Evolutionary conservation across 1,139 yeast genomes (phyloP).

Genomic region (Kodamaea arcana): DNA sequence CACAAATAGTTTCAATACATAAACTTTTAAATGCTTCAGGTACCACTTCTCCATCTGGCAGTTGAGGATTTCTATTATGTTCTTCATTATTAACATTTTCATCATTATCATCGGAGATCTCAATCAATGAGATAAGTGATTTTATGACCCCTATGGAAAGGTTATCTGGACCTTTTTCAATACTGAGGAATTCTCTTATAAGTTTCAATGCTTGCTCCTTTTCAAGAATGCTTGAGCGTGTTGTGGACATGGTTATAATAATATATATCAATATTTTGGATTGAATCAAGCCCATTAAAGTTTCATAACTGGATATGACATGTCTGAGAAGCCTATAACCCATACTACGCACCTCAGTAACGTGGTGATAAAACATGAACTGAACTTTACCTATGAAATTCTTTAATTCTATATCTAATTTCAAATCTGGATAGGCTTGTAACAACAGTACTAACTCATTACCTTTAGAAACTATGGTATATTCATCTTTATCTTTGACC

Average conservation of each 20-base stretch:
- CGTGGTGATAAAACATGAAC: constrained; percentile 53
- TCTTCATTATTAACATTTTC: neutral
- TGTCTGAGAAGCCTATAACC: constrained; percentile 74
- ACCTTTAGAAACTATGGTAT: constrained; percentile 51
- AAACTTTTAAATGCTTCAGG: constrained; percentile 38
- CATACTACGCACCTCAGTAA: constrained; percentile 65
- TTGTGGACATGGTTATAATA: constrained; percentile 60
- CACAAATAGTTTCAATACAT: constrained; percentile 69
- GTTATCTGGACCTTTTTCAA: constrained; percentile 52
- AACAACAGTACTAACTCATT: constrained; percentile 60
- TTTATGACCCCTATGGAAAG: constrained; percentile 66
- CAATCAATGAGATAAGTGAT: constrained; percentile 65
- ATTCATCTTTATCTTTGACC: constrained; percentile 36
- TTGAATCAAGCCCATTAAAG: constrained; percentile 45
- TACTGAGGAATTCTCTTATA: constrained; percentile 56
- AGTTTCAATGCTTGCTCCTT: constrained; percentile 77
- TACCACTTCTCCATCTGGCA: constrained; percentile 3
- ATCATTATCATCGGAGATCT: constrained; percentile 11
- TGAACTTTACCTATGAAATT: constrained; percentile 60
- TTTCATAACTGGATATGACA: constrained; percentile 51
- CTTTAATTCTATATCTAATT: constrained; percentile 60
- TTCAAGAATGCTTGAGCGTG: constrained; percentile 52
- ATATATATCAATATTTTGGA: constrained; percentile 59
- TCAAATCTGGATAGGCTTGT: constrained; percentile 56
- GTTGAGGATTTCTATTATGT: neutral